These are phyloP conservation scores for Candida cerambycidarum DNA, from an alignment of 805 yeast genomes.

Conservation along the genomic window DNA sequence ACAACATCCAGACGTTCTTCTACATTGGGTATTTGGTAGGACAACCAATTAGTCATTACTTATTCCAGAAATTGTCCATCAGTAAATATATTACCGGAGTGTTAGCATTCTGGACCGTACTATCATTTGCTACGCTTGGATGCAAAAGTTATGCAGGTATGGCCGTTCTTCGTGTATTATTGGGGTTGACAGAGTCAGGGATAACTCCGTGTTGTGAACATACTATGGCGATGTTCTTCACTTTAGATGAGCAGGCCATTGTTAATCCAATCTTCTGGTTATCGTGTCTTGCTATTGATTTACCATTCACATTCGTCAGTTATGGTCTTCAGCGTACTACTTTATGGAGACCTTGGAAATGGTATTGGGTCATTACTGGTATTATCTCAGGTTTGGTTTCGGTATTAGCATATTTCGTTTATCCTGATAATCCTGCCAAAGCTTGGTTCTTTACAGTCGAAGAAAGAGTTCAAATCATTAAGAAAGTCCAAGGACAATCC, in stretches of 20 bases:
- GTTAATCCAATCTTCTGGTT: slow-evolving; percentile 55
- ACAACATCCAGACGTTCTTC: slow-evolving; percentile 51
- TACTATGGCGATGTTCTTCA: slow-evolving; percentile 52
- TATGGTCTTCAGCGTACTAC: slow-evolving; percentile 33
- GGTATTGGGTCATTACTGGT: slow-evolving; percentile 44
- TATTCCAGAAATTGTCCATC: slow-evolving; percentile 33
- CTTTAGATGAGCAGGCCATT: slow-evolving; percentile 45
- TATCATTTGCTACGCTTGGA: slow-evolving; percentile 27
- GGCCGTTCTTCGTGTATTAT: slow-evolving; percentile 17
- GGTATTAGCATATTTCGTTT: slow-evolving; percentile 28
- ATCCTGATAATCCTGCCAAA: slow-evolving; percentile 58
- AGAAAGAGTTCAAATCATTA: slow-evolving; percentile 52
- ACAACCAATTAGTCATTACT: slow-evolving; percentile 31
- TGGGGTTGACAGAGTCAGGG: slow-evolving; percentile 28
- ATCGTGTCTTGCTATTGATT: slow-evolving; percentile 50
- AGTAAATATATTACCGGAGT: slow-evolving; percentile 30
- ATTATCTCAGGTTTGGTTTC: slow-evolving; percentile 43
- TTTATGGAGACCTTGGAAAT: slow-evolving; percentile 7
- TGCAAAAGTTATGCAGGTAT: slow-evolving; percentile 21
- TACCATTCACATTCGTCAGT: slow-evolving; percentile 53
- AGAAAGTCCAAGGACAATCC: slow-evolving; percentile 35
- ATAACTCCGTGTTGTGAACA: slow-evolving; percentile 36
- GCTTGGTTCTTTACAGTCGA: slow-evolving; percentile 47
- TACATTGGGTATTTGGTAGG: slow-evolving; percentile 44
- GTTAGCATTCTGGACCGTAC: slow-evolving; percentile 33